A percentile compares a stretch with the other conserved stretches of the same genome.
Conservation (phyloP, 2,329 filamentous ascomycete species). For the Chaetomiaceae sp. region DNA sequence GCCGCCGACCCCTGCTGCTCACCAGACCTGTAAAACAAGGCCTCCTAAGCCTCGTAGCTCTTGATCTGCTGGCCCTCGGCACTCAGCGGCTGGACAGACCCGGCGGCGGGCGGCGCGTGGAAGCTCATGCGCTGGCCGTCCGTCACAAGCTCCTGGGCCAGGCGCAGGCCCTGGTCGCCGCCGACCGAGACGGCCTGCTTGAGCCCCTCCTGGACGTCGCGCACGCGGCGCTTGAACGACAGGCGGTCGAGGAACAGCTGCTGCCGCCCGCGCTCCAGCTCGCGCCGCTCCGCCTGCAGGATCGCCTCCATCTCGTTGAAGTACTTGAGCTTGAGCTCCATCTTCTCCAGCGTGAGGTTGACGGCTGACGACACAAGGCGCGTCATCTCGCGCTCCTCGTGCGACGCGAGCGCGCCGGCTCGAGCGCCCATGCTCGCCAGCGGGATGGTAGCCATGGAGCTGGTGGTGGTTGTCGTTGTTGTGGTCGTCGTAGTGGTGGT, state of each 20-base stretch:
- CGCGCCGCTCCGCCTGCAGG: slow-evolving; percentile 83
- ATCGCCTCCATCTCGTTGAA: slow-evolving; percentile 95
- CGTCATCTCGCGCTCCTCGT: slow-evolving; percentile 96
- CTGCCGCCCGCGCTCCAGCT: slow-evolving; percentile 86
- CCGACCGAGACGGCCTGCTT: slow-evolving; percentile 47
- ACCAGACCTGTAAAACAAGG: neutral
- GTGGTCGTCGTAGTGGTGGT: slow-evolving; percentile 48
- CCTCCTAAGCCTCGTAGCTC: slow-evolving; percentile 48
- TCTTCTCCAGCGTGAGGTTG: slow-evolving; percentile 90
- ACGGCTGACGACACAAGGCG: slow-evolving; percentile 86
- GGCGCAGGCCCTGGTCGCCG: slow-evolving; percentile 45
- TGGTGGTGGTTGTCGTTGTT: slow-evolving; percentile 44
- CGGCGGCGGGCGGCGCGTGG: slow-evolving; percentile 40
- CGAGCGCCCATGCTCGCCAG: slow-evolving; percentile 83
- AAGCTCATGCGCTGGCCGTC: slow-evolving; percentile 52
- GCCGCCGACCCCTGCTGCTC: neutral
- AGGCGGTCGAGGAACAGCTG: slow-evolving; percentile 91
- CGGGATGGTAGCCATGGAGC: slow-evolving; percentile 67
- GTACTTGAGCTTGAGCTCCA: slow-evolving; percentile 91
- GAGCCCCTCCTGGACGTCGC: slow-evolving; percentile 75
- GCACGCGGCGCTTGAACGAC: slow-evolving; percentile 81
- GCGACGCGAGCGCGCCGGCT: slow-evolving; percentile 81
- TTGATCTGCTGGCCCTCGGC: slow-evolving; percentile 52
- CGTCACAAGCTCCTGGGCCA: slow-evolving; percentile 43
- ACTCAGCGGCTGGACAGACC: slow-evolving; percentile 50